Percentiles rank a stretch among this genome's conserved stretches.
phyloP scores from a whole-genome alignment of 2,329 filamentous ascomycete genomes.

The Hyphodiscus sp. region DNA sequence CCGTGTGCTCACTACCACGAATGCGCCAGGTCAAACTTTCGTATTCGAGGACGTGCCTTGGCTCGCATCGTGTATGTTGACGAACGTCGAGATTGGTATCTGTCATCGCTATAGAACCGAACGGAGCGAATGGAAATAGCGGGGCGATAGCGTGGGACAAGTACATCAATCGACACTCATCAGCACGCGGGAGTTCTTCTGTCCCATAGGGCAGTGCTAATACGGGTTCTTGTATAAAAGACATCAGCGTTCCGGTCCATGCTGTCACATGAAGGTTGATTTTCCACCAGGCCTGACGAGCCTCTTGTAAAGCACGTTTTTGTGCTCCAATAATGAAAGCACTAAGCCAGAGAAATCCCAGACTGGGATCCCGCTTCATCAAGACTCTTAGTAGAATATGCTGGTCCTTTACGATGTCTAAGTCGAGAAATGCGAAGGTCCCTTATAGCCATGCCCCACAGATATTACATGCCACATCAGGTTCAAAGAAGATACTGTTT shows the following conservation, averaged over 20 bases:
- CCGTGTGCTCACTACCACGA: slow-evolving; percentile 5
- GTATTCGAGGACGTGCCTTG: slow-evolving; percentile 15
- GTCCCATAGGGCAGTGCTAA: slow-evolving; percentile 2
- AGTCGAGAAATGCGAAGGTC: slow-evolving; percentile 18
- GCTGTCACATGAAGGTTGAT: slow-evolving; percentile 18
- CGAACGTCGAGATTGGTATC: slow-evolving; percentile 18
- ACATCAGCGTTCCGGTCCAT: slow-evolving; percentile 22
- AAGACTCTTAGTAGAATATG: slow-evolving; percentile 13
- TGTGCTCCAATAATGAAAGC: slow-evolving; percentile 18
- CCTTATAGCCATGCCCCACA: slow-evolving; percentile 19
- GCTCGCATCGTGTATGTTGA: slow-evolving; percentile 15
- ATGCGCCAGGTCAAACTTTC: slow-evolving; percentile 14
- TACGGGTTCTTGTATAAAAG: slow-evolving; percentile 21
- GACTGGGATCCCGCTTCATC: slow-evolving; percentile 16
- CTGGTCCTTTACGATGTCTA: slow-evolving; percentile 11
- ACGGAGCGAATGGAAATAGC: slow-evolving; percentile 19
- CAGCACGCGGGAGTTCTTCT: slow-evolving; percentile 16
- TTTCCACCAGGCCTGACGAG: slow-evolving; percentile 14
- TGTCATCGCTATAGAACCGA: slow-evolving; percentile 15
- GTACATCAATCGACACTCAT: slow-evolving; percentile 22
- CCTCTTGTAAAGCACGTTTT: slow-evolving; percentile 14
- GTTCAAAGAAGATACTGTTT: slow-evolving; percentile 19
- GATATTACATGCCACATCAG: slow-evolving; percentile 17
- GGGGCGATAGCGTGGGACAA: slow-evolving; percentile 13
- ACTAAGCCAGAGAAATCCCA: slow-evolving; percentile 18